Base-by-base conservation (phyloP, 371 early-diverging fungal genomes). In the Mortierella polycephala region DNA sequence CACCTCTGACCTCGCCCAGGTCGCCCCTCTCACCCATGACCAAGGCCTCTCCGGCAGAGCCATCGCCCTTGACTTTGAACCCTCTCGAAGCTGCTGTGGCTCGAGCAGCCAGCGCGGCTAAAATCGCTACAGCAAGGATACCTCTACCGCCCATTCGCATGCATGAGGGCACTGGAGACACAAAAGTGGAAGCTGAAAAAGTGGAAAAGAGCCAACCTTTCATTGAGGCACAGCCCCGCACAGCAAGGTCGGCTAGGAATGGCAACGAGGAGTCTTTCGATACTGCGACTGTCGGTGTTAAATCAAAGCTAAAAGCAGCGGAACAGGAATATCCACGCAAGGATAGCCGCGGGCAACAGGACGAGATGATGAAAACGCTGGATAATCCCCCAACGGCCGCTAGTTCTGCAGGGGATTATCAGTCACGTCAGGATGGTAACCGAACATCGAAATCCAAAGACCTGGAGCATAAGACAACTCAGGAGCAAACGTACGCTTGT, bases 71-170 rank as follows among this genome's bases (percentile, higher is more conserved):
- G 42, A 61, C 61, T 12, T 37, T 69, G 45, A 69, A 61, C 30
- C 66, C 69, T 1, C 23, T 66, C 45, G 75, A 75, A 47, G 56
- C 69, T 40, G 71, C 66, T n/a, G 65, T 70, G 7, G 67, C 59
- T 20, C 42, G 69, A 1, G 57, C 60, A 10, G 57, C 67, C n/a
- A 69, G 61, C 21, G 74, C 64, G 2, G 63, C 60, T 41, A 74
- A 68, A 39, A 64, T 60, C 30, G 65, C 60, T 6, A 59, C 64
- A 51, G 51, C 51, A 21, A 21, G 20, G 0, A 21, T 18, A 9
- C 20, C 51, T 4, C 30, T 4, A 30, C 4, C 30, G 30, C 30
- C 30, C 4, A 30, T 30, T 4, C 4, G 30, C 30, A 30, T 30
- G 30, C 30, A 30, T 30, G 30, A 4, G 30, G 30, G 30, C 30